These are phyloP conservation scores for Flaveria ramosissima DNA, from an alignment of 129 eudicot genomes.

Conservation along the genomic window DNA sequence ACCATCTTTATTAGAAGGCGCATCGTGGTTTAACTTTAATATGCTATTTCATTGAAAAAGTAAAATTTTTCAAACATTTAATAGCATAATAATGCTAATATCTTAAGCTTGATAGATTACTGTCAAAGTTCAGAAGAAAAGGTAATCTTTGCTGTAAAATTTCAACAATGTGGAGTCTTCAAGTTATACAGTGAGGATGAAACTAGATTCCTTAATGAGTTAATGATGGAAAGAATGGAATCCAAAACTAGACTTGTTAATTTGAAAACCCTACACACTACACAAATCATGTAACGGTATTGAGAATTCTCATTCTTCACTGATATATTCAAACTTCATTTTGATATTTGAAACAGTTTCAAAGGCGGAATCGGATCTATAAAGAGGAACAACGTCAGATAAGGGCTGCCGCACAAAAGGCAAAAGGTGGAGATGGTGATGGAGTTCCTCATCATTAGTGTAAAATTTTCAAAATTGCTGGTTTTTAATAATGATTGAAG, in stretches of 20 bases:
- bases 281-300: neutral
- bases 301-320: neutral
- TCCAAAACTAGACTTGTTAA: neutral
- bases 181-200: neutral
- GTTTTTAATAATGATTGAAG: slow-evolving; percentile 48
- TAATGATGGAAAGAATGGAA: neutral
- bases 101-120: neutral
- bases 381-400: slow-evolving; percentile 96
- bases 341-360: slow-evolving; percentile 56
- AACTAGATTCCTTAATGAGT: neutral
- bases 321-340: neutral
- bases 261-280: neutral
- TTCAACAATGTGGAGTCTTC: neutral
- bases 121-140: neutral
- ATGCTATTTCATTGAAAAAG: neutral
- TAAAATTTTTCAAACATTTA: neutral
- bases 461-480: slow-evolving; percentile 25
- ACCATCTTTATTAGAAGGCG: too few species aligned
- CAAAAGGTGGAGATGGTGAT: slow-evolving; percentile 60
- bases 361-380: slow-evolving; percentile 85
- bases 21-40: neutral
- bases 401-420: slow-evolving; percentile 85
- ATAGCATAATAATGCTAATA: neutral
- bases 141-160: neutral
- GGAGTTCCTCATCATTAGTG: slow-evolving; percentile 56